Evolutionary conservation across 371 early-diverging fungal species (phyloP), one percentile per base, ranked within the genome.

Genomic region (Neoconidiobolus thromboides): DNA sequence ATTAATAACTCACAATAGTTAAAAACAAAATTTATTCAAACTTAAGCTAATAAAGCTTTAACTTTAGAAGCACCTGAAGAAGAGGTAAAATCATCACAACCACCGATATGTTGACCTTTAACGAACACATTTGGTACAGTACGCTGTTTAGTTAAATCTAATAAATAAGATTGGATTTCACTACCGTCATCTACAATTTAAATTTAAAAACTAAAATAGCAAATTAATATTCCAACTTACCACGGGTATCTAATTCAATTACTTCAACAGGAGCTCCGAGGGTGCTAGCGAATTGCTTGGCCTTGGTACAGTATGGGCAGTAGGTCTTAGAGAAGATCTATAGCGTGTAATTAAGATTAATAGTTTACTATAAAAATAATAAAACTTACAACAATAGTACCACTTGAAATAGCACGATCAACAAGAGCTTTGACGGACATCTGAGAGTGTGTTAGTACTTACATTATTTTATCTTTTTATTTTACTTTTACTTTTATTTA

Each of bases 41-140:
- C 26, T 26, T 26, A 26, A 26, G 26, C 26, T 26, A 26, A 26
- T 26, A 26, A 26, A 26, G 26, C 26, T 26, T 26, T 26, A 26
- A 26, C 26, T 26, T 26, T 26, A 26, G 26, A 26, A 26, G 26
- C 26, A 26, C 26, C 26, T 26, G 26, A 26, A 26, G 26, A 26
- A 26, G 26, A 26, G 26, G 26, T 26, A 26, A 91, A 69, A 39
- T 80, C 79, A 49, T 83, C 83, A 62, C 77, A 82, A 14, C 93
- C 93, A 49, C 94, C 95, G 64, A 93, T 67, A 62, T 91, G 91
- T 46, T 80, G 67, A 47, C 75, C 73, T 36, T 78, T 73, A 63
- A 90, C 80, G 69, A 89, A 94, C 56, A 93, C 83, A 70, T 91
- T 93, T 58, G 95, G 95, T 40, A 93, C 93, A 2, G 91, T 89